These are phyloP conservation scores for Pleurotus cornucopiae DNA, from an alignment of 768 basidiomycete genomes.

Conservation along the genomic window DNA sequence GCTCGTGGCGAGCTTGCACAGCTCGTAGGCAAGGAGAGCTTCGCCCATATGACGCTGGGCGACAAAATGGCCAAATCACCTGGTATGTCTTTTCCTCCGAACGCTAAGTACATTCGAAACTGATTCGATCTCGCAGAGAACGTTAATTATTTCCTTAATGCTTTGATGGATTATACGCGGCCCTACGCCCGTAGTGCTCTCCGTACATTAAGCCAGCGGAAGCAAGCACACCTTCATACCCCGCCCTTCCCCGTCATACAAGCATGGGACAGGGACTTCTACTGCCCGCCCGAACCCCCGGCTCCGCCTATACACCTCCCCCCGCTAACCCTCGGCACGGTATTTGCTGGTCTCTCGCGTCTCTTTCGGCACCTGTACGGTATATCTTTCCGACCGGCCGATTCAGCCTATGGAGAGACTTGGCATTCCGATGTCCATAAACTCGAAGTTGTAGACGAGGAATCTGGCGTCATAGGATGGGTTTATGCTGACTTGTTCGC, in stretches of 20 bases:
- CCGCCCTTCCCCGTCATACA: conserved; percentile 63
- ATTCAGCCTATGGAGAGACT: conserved; percentile 70
- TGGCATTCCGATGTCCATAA: conserved; percentile 91
- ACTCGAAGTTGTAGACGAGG: conserved; percentile 89
- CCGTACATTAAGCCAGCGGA: conserved; percentile 58
- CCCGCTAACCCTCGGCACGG: conserved; percentile 81
- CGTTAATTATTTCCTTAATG: conserved; percentile 80
- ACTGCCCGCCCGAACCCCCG: conserved; percentile 76
- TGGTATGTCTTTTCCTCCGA: conserved; percentile 32
- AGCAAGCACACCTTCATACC: conserved; percentile 67
- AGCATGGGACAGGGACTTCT: conserved; percentile 98
- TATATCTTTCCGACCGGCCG: conserved; percentile 70
- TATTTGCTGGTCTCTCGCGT: conserved; percentile 87
- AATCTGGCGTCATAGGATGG: conserved; percentile 84
- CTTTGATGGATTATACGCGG: conserved; percentile 74
- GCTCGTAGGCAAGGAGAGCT: conserved; percentile 82
- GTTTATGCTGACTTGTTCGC: conserved; percentile 93
- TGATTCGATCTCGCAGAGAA: conserved; percentile 49
- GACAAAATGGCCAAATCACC: conserved; percentile 99
- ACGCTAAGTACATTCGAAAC: background rate
- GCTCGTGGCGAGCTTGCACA: conserved; percentile 80
- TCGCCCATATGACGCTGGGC: conserved; percentile 78
- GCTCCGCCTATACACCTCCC: conserved; percentile 71
- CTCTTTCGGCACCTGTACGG: conserved; percentile 88
- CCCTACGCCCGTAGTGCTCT: conserved; percentile 77